Conservation (phyloP, 2,329 filamentous ascomycete genomes). For the Alternaria longipes region DNA sequence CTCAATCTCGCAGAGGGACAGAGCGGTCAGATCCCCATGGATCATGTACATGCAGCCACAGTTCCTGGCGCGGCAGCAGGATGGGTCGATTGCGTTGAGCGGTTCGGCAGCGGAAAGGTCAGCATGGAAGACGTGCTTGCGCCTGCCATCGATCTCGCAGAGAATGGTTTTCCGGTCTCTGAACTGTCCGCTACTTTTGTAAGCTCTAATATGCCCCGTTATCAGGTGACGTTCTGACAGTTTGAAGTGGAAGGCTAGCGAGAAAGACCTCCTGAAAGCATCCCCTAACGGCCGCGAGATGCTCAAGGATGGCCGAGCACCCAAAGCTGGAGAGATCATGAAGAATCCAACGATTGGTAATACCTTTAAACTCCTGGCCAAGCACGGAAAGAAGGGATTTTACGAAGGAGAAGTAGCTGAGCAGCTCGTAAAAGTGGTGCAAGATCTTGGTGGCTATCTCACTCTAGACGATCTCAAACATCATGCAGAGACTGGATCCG, state of each 20-base stretch:
- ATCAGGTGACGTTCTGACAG: constrained; percentile 12
- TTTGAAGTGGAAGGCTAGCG: constrained; percentile 74
- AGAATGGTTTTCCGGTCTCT: constrained; percentile 88
- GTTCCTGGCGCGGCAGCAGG: constrained; percentile 91
- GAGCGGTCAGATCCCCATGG: constrained; percentile 71
- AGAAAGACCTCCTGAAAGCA: constrained; percentile 70
- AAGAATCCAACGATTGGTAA: constrained; percentile 81
- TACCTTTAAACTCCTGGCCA: constrained; percentile 81
- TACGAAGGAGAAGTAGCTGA: constrained; percentile 86
- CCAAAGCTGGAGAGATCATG: constrained; percentile 85
- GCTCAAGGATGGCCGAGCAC: constrained; percentile 81
- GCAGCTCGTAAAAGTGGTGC: constrained; percentile 79
- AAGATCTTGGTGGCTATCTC: constrained; percentile 78
- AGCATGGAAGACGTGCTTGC: constrained; percentile 78
- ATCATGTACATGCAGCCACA: constrained; percentile 81
- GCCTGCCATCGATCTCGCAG: constrained; percentile 85
- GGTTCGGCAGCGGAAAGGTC: constrained; percentile 88
- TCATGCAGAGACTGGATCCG: constrained; percentile 76
- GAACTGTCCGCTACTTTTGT: constrained; percentile 77
- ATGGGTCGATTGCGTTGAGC: constrained; percentile 88
- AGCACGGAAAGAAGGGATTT: constrained; percentile 88
- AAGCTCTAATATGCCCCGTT: constrained; percentile 47
- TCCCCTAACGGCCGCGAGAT: constrained; percentile 90
- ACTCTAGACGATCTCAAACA: constrained; percentile 81
- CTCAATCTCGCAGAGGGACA: constrained; percentile 70